Percentiles rank a stretch among this genome's conserved stretches.
Evolutionary conservation across 2,329 filamentous ascomycete species (phyloP).

Genomic region (Cadophora sp.): DNA sequence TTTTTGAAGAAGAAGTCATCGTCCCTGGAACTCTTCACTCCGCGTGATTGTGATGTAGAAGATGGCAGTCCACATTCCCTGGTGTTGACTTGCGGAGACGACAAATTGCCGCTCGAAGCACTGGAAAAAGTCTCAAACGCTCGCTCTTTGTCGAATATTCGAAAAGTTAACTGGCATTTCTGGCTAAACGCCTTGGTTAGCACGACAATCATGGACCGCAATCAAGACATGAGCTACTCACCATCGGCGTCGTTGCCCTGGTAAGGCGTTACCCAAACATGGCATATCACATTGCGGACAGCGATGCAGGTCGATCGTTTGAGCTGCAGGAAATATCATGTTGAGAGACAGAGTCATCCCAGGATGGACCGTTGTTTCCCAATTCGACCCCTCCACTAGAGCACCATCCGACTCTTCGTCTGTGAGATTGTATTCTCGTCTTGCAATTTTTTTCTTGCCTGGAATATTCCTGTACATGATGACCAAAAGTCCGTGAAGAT

Average conservation of each 20-base stretch:
- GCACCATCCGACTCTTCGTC: conserved; percentile 4
- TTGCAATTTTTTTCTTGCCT: conserved; percentile 2
- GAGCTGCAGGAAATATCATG: neutral
- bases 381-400: neutral
- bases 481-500: conserved; percentile 1
- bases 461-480: conserved; percentile 11
- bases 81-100: neutral
- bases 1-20: neutral
- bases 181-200: neutral
- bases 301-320: neutral
- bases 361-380: neutral
- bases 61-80: neutral
- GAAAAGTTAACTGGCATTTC: conserved; percentile 3
- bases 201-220: neutral
- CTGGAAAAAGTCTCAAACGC: neutral
- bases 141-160: neutral
- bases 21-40: neutral
- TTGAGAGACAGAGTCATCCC: conserved; percentile 14
- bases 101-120: too few relatives aligned
- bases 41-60: neutral
- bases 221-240: neutral
- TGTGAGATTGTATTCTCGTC: conserved; percentile 2
- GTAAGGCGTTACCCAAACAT: neutral
- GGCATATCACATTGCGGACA: neutral
- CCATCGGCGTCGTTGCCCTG: neutral